Base-by-base conservation (phyloP, 306 rosid genomes). In the Neltuma alba region DNA sequence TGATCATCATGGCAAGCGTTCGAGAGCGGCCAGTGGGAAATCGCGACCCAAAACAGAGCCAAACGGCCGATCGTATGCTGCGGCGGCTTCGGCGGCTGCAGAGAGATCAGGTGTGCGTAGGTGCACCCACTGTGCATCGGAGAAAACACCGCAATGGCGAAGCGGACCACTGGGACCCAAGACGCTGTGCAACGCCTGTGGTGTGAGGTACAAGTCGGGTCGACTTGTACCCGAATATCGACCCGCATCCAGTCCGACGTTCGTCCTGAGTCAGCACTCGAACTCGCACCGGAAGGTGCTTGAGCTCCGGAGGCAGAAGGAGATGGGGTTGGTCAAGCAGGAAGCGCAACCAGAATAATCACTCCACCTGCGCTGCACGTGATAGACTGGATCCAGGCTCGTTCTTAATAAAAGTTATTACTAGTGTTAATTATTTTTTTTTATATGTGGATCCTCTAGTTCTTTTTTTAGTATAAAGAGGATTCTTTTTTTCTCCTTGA, bases 261-360 rank as follows among this genome's bases (percentile, higher is more conserved):
- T 88, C 21, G 82, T 87, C 65, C 80, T 87, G 72, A 88, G 89
- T 8, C 88, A 85, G 76, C 97, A 92, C 85, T 92, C 97, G 3
- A 92, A 92, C 84, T 92, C 97, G 3, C 97, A 92, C 83, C 89
- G 94, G 20, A 92, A 92, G 61, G 97, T 92, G 9, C 15, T 92
- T 79, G 97, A 92, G 80, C 91, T 92, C 48, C 89, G 94, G 37
- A 88, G 94, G 9, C 92, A 92, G 89, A 90, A 87, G 74, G 91
- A 92, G 69, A 18, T 82, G 55, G 4, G 0, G 61, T 40, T 64
- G 71, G 61, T 18, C 13, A 37, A 11, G 47, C 44, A 74, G 65
- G 87, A 81, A 2, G 83, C 38, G 1, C 85, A 70, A 13, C 11
- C 73, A 9, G 79, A 58, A 20, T 77, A 78, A 12, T 61, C n/a